Evolutionary conservation across 192 early-diverging fungal species (phyloP).

Genomic region (Irineochytrium annulatum): DNA sequence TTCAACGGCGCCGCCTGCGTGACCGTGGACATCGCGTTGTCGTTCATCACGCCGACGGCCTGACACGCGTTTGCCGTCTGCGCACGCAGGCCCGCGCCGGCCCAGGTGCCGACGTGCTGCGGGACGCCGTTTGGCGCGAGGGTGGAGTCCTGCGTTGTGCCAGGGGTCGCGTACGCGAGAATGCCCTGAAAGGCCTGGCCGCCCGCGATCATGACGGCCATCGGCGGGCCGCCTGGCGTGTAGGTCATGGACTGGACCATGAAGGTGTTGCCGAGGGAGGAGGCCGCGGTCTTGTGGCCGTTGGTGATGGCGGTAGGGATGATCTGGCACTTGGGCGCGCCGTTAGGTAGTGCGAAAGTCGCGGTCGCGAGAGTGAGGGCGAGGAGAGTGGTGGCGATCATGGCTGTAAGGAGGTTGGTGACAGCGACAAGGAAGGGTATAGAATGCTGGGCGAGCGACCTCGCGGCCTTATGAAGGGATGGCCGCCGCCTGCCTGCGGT

Average conservation of each 20-base stretch:
- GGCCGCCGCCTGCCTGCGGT: too few species aligned
- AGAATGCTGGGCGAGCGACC: too few species aligned
- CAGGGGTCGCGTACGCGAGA: constrained; percentile 30
- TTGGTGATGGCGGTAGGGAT: constrained; percentile 10
- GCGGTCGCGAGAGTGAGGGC: background rate
- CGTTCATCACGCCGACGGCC: constrained; percentile 5
- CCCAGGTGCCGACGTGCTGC: constrained; percentile 8
- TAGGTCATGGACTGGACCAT: constrained; percentile 8
- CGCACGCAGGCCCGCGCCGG: background rate
- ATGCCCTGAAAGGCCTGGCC: constrained; percentile 7
- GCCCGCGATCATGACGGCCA: constrained; percentile 8
- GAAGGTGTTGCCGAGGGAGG: constrained; percentile 7
- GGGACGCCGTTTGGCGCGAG: constrained; percentile 16
- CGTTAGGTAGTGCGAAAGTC: constrained; percentile 7
- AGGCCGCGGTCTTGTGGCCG: constrained; percentile 6
- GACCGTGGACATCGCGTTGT: constrained; percentile 7
- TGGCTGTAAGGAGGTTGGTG: too few species aligned
- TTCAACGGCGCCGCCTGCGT: constrained; percentile 11
- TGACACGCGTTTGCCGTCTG: constrained; percentile 4
- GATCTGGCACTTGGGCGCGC: constrained; percentile 22
- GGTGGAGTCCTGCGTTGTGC: constrained; percentile 16
- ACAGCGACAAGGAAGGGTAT: too few species aligned
- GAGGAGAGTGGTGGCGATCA: background rate
- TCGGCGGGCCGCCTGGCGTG: constrained; percentile 13
- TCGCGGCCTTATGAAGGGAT: too few species aligned